A percentile compares a stretch with the other conserved stretches of the same genome.
Conservation (phyloP, 108 stramenopile species). For the Aurantiochytrium sp. region DNA sequence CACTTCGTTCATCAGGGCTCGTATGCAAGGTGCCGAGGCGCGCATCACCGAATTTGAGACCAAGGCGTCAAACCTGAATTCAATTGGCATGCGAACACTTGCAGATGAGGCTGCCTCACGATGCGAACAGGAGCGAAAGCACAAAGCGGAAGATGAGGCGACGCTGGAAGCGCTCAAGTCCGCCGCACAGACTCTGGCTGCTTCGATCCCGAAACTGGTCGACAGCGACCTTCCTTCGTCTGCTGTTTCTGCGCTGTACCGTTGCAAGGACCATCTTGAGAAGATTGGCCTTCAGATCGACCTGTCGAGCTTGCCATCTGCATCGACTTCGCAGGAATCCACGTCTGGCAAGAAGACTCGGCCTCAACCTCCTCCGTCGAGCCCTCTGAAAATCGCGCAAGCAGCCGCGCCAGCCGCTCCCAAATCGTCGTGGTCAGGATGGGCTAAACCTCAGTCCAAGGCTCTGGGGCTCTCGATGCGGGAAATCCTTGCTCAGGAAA, state of each 20-base stretch:
- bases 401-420: neutral
- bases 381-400: neutral
- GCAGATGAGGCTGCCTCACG: neutral
- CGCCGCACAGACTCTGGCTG: neutral
- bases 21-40: neutral
- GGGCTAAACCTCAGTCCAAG: neutral
- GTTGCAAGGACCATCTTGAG: neutral
- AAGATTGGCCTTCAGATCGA: neutral
- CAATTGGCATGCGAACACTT: neutral
- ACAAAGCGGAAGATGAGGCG: neutral
- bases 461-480: neutral
- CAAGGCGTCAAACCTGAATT: neutral
- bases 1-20: neutral
- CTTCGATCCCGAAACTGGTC: neutral
- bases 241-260: neutral
- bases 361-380: neutral
- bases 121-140: neutral
- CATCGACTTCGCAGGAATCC: neutral
- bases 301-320: neutral
- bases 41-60: neutral
- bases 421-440: neutral
- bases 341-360: too few species aligned
- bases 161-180: neutral
- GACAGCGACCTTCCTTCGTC: neutral
- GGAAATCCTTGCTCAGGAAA: neutral